Base-by-base conservation (phyloP, 106 monocot species). In the Dendrobium catenatum region DNA sequence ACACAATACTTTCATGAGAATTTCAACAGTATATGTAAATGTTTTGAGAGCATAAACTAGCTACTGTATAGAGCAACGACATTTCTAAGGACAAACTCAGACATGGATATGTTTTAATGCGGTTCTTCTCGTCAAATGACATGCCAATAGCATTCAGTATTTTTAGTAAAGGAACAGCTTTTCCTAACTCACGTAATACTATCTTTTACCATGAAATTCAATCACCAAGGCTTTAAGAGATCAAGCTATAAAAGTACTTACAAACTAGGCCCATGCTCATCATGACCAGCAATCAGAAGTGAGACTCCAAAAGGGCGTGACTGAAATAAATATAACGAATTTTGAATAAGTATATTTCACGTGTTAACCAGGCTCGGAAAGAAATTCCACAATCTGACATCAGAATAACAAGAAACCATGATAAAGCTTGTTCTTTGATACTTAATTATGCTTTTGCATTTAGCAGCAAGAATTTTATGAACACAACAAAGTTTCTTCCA, bases 281-380 rank as follows among this genome's bases (percentile, higher is more conserved):
- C 92, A 49, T 92, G 88, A 24, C 92, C 92, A 79, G 92, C 92
- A 85, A 92, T 92, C 46, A 92, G 81, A 78, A 92, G 89, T 68
- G 92, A 92, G 8, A 89, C 92, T 56, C 92, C 92, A 86, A 92
- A 92, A 81, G 92, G 92, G 17, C 89, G 87, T 24, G 92, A 92
- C 92, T 92, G 84, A 33, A 72, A 72, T 51, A 40, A 72, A 64
- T 72, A 72, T 16, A 72, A 27, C 0, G 31, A 72, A 64, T 22
- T 64, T 64, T 64, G 26, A 24, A 22, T 26, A 64, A 64, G 6
- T 15, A 64, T 64, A 64, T 64, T 22, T n/a, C 24, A 64, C 51
- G 13, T 15, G 64, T 9, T 64, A n/a, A 64, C 64, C 9, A 64
- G 26, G 64, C 6, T 64, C 22, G 24, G 24, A 64, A 22, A 64